Conservation (phyloP, 2,329 filamentous ascomycete genomes). For the Fusarium falciforme region DNA sequence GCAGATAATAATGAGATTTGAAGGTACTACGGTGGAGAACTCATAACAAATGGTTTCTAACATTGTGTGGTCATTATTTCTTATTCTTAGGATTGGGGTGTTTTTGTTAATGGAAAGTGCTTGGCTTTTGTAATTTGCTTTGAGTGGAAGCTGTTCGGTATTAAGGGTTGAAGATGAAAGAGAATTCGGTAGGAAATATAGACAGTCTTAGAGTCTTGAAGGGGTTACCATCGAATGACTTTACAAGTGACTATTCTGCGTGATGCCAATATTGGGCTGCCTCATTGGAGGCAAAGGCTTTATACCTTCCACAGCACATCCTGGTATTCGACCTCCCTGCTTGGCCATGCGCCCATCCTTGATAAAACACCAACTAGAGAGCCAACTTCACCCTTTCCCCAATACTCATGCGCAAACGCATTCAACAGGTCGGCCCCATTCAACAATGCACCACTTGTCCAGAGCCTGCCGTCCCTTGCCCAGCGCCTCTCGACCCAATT, state of each 20-base stretch:
- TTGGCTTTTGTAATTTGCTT: too few relatives aligned
- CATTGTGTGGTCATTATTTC: too few relatives aligned
- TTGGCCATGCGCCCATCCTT: conserved; percentile 41
- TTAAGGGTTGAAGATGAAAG: background rate
- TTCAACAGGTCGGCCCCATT: conserved; percentile 51
- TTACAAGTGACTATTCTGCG: too few relatives aligned
- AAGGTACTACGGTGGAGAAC: too few relatives aligned
- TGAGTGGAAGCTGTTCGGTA: too few relatives aligned
- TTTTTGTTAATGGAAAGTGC: too few relatives aligned
- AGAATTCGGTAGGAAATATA: background rate
- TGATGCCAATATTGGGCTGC: too few relatives aligned
- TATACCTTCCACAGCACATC: conserved; percentile 29
- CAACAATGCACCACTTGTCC: conserved; percentile 50
- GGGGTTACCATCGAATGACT: too few relatives aligned
- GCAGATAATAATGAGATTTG: too few relatives aligned
- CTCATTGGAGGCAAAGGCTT: background rate
- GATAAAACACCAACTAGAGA: conserved; percentile 32
- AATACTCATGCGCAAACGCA: conserved; percentile 44
- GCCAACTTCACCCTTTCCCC: conserved; percentile 39
- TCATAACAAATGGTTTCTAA: too few relatives aligned
- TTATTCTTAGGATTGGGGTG: too few relatives aligned
- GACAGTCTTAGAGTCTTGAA: background rate
- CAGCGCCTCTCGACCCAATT: conserved; percentile 54
- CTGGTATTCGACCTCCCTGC: conserved; percentile 49
- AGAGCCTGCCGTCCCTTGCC: conserved; percentile 51